Conservation (phyloP, 2,329 filamentous ascomycete species). For the Teratosphaeria gauchensis region DNA sequence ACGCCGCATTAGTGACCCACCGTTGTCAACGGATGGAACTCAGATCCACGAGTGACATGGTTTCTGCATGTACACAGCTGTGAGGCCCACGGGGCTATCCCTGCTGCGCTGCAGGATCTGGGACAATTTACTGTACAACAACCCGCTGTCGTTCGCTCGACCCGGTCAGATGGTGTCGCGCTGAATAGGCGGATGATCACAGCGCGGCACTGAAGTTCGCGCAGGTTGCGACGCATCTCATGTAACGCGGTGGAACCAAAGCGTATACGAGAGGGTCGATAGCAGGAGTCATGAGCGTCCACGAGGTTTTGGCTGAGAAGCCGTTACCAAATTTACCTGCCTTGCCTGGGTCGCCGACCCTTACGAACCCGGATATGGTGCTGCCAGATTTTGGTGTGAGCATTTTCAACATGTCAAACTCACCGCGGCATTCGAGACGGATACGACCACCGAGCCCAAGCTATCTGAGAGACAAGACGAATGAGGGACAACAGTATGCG, state of each 20-base stretch:
- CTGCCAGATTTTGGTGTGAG: conserved; percentile 42
- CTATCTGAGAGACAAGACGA: conserved; percentile 15
- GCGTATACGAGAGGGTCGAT: background rate
- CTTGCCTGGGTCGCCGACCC: conserved; percentile 63
- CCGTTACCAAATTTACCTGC: conserved; percentile 14
- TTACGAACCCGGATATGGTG: conserved; percentile 93
- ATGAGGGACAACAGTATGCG: conserved; percentile 3
- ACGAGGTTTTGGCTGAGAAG: conserved; percentile 10
- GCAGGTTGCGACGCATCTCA: background rate
- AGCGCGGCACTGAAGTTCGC: background rate
- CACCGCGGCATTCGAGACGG: conserved; percentile 8
- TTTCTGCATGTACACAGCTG: too few species aligned
- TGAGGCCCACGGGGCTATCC: background rate
- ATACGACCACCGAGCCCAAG: conserved; percentile 19
- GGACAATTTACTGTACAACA: background rate
- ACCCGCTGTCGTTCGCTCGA: background rate
- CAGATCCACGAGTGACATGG: background rate
- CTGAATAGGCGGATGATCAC: background rate
- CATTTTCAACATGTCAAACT: background rate
- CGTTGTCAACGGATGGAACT: background rate
- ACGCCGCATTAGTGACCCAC: background rate
- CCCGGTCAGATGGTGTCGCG: background rate
- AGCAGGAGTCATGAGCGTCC: background rate
- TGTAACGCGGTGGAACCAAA: background rate
- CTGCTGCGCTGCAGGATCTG: background rate